phyloP scores from a whole-genome alignment of 441 rosid genomes.

The Francoa sonchifolia region DNA sequence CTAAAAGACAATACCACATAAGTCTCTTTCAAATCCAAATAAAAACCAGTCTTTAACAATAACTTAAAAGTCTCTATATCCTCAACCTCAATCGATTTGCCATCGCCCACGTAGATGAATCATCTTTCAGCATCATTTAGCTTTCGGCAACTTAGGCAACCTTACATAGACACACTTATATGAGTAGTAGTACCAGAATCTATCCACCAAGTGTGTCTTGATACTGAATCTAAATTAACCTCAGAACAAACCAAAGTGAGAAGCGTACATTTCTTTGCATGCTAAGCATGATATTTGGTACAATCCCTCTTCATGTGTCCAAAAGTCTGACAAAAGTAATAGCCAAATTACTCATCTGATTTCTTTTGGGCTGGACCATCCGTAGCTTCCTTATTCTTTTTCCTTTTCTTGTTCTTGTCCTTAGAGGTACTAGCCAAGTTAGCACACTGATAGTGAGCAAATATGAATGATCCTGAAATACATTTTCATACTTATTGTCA shows the following conservation, averaged over 20 bases:
- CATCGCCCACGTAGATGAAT: background rate
- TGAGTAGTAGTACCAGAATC: background rate
- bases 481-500: too few relatives aligned
- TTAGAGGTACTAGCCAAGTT: too few relatives aligned
- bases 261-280: background rate
- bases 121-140: background rate
- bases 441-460: too few relatives aligned
- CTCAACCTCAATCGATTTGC: background rate
- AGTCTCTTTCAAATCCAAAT: background rate
- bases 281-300: background rate
- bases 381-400: too few relatives aligned
- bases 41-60: background rate
- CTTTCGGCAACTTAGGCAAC: background rate
- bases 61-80: background rate
- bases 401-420: too few relatives aligned
- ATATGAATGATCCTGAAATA: too few relatives aligned
- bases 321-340: too few relatives aligned
- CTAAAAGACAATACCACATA: constrained; percentile 1
- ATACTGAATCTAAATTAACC: background rate
- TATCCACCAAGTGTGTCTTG: background rate
- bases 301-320: too few relatives aligned
- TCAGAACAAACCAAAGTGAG: background rate
- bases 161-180: background rate
- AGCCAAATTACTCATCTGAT: too few relatives aligned
- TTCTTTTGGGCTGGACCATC: too few relatives aligned